Percentiles rank a stretch among this genome's conserved stretches.
Conservation (phyloP, 176 grass and related monocot genomes). For the Triticum urartu region DNA sequence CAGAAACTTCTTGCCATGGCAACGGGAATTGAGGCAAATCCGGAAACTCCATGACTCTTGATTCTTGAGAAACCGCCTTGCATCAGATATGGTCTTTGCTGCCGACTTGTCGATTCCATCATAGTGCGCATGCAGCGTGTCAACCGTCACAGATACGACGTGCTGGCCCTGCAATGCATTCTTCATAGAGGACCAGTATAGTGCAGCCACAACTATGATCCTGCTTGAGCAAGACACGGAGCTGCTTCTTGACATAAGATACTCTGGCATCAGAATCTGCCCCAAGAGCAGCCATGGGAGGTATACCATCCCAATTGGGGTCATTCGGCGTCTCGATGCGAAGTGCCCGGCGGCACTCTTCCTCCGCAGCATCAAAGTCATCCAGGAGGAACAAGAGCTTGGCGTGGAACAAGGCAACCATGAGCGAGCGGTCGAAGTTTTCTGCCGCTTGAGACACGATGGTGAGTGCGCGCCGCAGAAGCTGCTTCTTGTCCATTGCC, state of each 20-base stretch:
- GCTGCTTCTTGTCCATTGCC: too few relatives aligned
- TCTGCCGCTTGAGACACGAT: too few relatives aligned
- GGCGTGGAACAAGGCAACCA: slow-evolving; percentile 12
- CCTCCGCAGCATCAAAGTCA: background rate
- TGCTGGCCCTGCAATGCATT: too few relatives aligned
- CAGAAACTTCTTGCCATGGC: background rate
- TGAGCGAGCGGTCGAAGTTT: background rate
- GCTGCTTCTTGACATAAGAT: background rate
- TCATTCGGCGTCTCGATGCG: background rate
- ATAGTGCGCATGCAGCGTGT: too few relatives aligned
- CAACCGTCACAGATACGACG: too few relatives aligned
- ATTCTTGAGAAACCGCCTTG: background rate
- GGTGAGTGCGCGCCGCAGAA: too few relatives aligned
- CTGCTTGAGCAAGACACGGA: background rate
- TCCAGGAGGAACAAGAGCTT: slow-evolving; percentile 3
- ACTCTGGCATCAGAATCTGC: background rate
- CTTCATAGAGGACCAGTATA: too few relatives aligned
- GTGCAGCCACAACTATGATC: background rate
- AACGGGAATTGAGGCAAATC: background rate
- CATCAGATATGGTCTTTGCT: slow-evolving; percentile 5
- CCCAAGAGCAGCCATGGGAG: background rate
- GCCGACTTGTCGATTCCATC: too few relatives aligned
- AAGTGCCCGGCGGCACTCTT: background rate
- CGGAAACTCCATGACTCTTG: slow-evolving; percentile 13
- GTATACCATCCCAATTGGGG: background rate